Evolutionary conservation across 2,329 filamentous ascomycete species (phyloP).

Genomic region (Xylariales sp.): DNA sequence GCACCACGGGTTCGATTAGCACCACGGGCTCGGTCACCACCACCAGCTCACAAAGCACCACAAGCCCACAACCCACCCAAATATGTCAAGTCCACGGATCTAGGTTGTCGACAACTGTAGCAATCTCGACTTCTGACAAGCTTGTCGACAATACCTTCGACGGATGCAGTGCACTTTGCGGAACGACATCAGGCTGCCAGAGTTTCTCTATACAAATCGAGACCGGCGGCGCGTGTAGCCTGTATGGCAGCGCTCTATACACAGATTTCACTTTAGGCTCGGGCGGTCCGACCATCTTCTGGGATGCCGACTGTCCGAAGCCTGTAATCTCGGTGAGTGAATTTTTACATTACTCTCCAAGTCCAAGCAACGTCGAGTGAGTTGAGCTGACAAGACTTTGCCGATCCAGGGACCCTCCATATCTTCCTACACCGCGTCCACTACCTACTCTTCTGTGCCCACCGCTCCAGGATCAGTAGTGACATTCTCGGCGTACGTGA

Average conservation of each 20-base stretch:
- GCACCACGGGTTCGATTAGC: background rate
- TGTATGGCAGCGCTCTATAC: background rate
- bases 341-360: background rate
- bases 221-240: background rate
- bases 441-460: background rate
- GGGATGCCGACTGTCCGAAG: background rate
- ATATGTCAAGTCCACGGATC: conserved; percentile 1
- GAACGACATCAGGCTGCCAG: background rate
- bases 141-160: background rate
- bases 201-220: background rate
- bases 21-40: background rate
- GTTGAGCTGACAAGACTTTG: background rate
- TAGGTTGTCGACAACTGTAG: background rate
- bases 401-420: background rate
- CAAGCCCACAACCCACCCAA: background rate
- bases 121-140: background rate
- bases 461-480: background rate
- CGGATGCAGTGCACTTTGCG: background rate
- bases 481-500: background rate
- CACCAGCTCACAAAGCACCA: background rate
- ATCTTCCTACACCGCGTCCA: background rate
- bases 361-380: background rate
- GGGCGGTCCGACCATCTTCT: background rate
- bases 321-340: background rate
- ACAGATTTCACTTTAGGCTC: background rate